Evolutionary conservation across 352 stramenopile species (phyloP), one percentile per base, ranked within the genome.

Genomic region (Globisporangium carolinianum): DNA sequence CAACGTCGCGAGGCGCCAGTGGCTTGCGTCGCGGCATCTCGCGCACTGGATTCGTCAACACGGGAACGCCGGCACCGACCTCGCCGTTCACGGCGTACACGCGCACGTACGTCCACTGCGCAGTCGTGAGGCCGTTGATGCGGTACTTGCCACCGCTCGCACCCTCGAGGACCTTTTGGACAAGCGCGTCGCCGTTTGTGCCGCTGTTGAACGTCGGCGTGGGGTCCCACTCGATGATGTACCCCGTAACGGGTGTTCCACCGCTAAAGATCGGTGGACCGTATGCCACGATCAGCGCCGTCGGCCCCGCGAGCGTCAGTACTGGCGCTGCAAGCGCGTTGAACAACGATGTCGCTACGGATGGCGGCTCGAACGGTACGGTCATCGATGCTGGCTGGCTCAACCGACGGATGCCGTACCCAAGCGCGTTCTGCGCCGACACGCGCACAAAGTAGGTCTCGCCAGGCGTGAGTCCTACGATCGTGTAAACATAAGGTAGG

Each of bases 171-270:
- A 83, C 67, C 2, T 60, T 58, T 53, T 86, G 67, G 0, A 66
- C 72, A 2, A 91, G 62, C 0, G 83, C 68, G 51, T 87, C 72
- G 8, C 79, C 82, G 10, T 79, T 83, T 0, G 48, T 47, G 2
- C 79, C 83, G 38, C 69, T 90, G 42, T 95, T 75, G 57, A 98
- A 98, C 6, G 71, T 63, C 5, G 73, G 47, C 51, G 70, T 79
- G 0, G 74, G 66, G 50, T 98, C 94, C 73, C 93, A 96, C 63
- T 98, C 91, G 55, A 98, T 87, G 50, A 80, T 77, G 68, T 97
- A 98, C 4, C 79, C 73, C 5, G 85, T 97, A 18, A 98, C 70
- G 4, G 72, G 64, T 2, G 84, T 78, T 36, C 96, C 96, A 6
- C 95, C 96, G 51, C 87, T 75, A 60, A 97, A 97, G 6, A 54